Conservation (phyloP, 805 yeast genomes). For the Saturnispora dispora region DNA sequence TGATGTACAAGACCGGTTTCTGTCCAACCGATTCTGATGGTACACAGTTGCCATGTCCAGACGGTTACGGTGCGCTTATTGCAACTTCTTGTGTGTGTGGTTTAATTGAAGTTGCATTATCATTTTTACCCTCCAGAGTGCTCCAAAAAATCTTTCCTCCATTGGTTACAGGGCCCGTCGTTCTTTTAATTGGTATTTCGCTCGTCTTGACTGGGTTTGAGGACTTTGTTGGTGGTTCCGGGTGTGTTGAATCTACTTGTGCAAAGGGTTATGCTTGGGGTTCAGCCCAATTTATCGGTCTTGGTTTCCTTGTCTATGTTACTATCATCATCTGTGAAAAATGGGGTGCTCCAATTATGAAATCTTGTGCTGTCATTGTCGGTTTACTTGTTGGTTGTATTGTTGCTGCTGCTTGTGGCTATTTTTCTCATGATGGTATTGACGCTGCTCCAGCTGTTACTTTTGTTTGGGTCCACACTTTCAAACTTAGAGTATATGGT, state of each 20-base stretch:
- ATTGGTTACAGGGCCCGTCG: slow-evolving; percentile 89
- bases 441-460: slow-evolving; percentile 72
- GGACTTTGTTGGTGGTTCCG: slow-evolving; percentile 86
- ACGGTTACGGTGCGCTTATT: slow-evolving; percentile 80
- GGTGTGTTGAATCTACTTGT: slow-evolving; percentile 37
- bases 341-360: slow-evolving; percentile 92
- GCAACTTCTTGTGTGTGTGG: slow-evolving; percentile 79
- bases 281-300: slow-evolving; percentile 75
- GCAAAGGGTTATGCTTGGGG: slow-evolving; percentile 64
- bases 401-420: slow-evolving; percentile 85
- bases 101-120: slow-evolving; percentile 58
- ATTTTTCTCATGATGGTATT: slow-evolving; percentile 52
- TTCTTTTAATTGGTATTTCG: slow-evolving; percentile 67
- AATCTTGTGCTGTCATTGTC: slow-evolving; percentile 82
- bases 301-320: slow-evolving; percentile 75
- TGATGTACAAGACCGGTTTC: slow-evolving; percentile 65
- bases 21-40: slow-evolving; percentile 64
- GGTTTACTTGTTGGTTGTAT: slow-evolving; percentile 85
- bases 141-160: slow-evolving; percentile 79
- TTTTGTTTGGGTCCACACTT: slow-evolving; percentile 83
- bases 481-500: slow-evolving; percentile 66
- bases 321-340: slow-evolving; percentile 70
- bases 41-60: slow-evolving; percentile 66
- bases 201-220: slow-evolving; percentile 65
- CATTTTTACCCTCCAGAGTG: slow-evolving; percentile 67